These are phyloP conservation scores for Pascua guehoae DNA, from an alignment of 1,284 basidiomycete species.

Conservation along the genomic window DNA sequence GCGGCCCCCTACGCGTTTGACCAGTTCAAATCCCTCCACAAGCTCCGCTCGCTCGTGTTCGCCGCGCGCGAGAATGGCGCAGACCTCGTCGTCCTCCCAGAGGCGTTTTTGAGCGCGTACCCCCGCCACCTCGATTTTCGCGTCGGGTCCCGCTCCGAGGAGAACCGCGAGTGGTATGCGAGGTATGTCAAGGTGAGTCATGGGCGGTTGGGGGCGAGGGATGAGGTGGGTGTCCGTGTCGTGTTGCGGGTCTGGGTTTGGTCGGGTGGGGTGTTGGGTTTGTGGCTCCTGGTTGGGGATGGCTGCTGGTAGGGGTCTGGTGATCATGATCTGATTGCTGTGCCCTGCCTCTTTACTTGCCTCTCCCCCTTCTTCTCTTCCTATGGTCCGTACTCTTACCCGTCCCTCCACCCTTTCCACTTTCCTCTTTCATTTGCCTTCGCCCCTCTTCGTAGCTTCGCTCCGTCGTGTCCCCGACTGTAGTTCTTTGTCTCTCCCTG, in stretches of 20 bases:
- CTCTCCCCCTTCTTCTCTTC: no score
- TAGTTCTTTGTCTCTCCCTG: no score
- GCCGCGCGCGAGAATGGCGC: slow-evolving; percentile 57
- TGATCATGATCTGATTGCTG: no score
- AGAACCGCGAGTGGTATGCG: slow-evolving; percentile 34
- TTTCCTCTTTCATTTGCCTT: no score
- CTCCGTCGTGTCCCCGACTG: no score
- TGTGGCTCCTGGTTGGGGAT: not conserved
- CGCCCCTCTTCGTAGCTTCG: no score
- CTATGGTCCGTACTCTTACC: no score
- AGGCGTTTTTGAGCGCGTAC: slow-evolving; percentile 57
- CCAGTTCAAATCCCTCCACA: slow-evolving; percentile 57
- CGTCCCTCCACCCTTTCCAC: no score
- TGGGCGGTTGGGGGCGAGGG: not conserved
- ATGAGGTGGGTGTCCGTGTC: not conserved
- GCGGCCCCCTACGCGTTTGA: slow-evolving; percentile 53
- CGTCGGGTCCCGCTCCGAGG: slow-evolving; percentile 28
- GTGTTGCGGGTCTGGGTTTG: not conserved
- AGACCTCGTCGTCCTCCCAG: slow-evolving; percentile 66
- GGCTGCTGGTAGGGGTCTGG: not conserved
- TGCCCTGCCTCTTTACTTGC: no score
- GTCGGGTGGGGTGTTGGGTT: not conserved
- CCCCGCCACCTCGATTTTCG: slow-evolving; percentile 38
- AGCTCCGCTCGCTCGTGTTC: slow-evolving; percentile 56
- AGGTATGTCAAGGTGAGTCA: slow-evolving; percentile 49